Percentiles rank a stretch among this genome's conserved stretches.
phyloP scores from a whole-genome alignment of 768 basidiomycete species.

The Psilocybe cyanescens region DNA sequence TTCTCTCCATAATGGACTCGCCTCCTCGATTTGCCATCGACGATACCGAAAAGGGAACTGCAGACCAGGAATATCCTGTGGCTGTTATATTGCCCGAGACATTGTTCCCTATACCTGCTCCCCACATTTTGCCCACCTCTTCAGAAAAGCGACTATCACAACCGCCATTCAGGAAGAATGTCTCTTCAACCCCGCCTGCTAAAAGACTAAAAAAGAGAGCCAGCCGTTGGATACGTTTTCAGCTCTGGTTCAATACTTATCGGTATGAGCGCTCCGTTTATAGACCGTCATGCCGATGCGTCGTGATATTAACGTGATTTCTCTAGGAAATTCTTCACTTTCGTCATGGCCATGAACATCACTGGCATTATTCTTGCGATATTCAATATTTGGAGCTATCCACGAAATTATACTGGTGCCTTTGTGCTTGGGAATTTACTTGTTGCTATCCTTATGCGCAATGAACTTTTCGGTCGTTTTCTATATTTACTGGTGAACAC shows the following conservation, averaged over 20 bases:
- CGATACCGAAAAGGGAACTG: constrained; percentile 42
- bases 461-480: constrained; percentile 82
- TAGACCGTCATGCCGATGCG: too few species aligned
- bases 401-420: constrained; percentile 66
- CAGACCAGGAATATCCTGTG: constrained; percentile 29
- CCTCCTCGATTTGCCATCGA: constrained; percentile 27
- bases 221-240: constrained; percentile 61
- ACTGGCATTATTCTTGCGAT: constrained; percentile 63
- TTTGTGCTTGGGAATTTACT: constrained; percentile 78
- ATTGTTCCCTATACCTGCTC: constrained; percentile 3
- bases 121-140: constrained; percentile 1
- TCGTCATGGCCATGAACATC: constrained; percentile 63
- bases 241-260: constrained; percentile 82
- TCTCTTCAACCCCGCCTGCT: constrained; percentile 10
- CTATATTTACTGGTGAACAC: constrained; percentile 76
- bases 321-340: constrained; percentile 71
- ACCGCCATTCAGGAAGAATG: constrained; percentile 4
- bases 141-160: constrained; percentile 5
- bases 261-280: constrained; percentile 42
- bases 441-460: constrained; percentile 74
- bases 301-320: neutral
- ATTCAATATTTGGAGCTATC: constrained; percentile 69
- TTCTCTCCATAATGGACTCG: constrained; percentile 22
- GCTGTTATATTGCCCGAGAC: constrained; percentile 20
- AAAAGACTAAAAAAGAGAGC: constrained; percentile 36